phyloP scores from a whole-genome alignment of 768 basidiomycete genomes.

The Naganishia friedmannii region DNA sequence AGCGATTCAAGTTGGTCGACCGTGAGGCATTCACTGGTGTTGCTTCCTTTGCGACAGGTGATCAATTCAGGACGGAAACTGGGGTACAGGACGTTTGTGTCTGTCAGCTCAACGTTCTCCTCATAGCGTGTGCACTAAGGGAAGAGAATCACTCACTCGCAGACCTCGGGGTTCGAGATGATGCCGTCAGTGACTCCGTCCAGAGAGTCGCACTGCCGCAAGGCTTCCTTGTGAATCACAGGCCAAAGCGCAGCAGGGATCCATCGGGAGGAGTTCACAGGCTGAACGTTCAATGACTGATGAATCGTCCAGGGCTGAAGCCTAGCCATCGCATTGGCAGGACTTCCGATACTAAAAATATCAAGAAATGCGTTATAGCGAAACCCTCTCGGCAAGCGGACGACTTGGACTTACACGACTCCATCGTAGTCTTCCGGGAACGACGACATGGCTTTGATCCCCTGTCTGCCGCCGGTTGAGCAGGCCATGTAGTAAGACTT shows the following conservation, averaged over 20 bases:
- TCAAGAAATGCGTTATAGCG: background rate
- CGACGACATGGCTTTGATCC: slow-evolving; percentile 19
- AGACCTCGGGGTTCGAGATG: slow-evolving; percentile 13
- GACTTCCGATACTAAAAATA: slow-evolving; percentile 1
- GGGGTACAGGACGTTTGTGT: background rate
- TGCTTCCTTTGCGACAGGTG: slow-evolving; percentile 16
- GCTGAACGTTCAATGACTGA: slow-evolving; percentile 11
- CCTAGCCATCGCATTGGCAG: slow-evolving; percentile 12
- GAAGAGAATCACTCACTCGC: background rate
- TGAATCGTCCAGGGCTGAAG: slow-evolving; percentile 18
- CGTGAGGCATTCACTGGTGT: slow-evolving; percentile 18
- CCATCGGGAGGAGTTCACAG: slow-evolving; percentile 17
- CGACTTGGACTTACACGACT: slow-evolving; percentile 5
- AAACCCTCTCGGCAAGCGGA: background rate
- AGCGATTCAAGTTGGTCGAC: slow-evolving; percentile 16
- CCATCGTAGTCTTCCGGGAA: slow-evolving; percentile 25
- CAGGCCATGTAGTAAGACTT: slow-evolving; percentile 16
- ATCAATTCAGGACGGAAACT: slow-evolving; percentile 13
- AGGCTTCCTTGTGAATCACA: slow-evolving; percentile 6
- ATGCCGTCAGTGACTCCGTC: slow-evolving; percentile 12
- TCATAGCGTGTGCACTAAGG: background rate
- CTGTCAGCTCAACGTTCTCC: background rate
- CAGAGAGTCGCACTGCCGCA: slow-evolving; percentile 11
- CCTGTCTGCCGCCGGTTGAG: slow-evolving; percentile 16
- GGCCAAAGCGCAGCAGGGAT: slow-evolving; percentile 6